Evolutionary conservation across 139 green algal genomes (phyloP), one percentile per base, ranked within the genome.

Genomic region (Cymbomonas tetramitiformis): DNA sequence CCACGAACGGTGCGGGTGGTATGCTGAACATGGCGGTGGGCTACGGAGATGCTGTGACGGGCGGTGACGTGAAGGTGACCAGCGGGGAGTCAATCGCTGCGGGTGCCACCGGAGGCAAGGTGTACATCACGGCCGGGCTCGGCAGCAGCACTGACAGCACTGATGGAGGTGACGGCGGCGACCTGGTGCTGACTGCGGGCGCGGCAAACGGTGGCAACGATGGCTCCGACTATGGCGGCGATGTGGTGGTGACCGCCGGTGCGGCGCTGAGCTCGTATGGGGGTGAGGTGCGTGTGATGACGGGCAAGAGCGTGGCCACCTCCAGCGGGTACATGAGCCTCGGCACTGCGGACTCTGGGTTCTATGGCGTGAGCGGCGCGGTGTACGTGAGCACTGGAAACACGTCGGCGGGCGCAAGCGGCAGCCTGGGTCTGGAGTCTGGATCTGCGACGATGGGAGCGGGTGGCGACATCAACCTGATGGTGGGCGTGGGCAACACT

Each of bases 401-500:
- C 10, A 8, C 51, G 10, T 47, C 15, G 15, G 30, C 9, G 19
- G 51, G 53, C 19, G 53, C 31, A 9, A 50, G 32, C 32, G 53
- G 53, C 19, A 25, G 23, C 7, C 32, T 61, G 9, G 25, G 15
- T 31, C 26, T 58, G 4, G n/a, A 4, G 4, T 47, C 51, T 10
- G 51, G 51, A 5, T 24, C 18, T 4, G 51, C 51, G 15, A n/a
- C 15, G 4, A 25, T 18, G 19, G 51, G 51, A 47, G n/a, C 7
- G 15, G 34, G 53, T 12, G 53, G 53, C 3, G 31, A 33, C 18
- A 9, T 61, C 28, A 50, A 21, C 32, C 34, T 61, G 8, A 19
- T 26, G 12, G 53, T 61, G 12, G 53, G 53, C 5, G 18, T 38
- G 32, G 53, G 53, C 6, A 38, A 61, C 34, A 50, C 32, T 24